These are phyloP conservation scores for Akanthomyces dipterigenus DNA, from an alignment of 2,329 filamentous ascomycete genomes.

Conservation along the genomic window DNA sequence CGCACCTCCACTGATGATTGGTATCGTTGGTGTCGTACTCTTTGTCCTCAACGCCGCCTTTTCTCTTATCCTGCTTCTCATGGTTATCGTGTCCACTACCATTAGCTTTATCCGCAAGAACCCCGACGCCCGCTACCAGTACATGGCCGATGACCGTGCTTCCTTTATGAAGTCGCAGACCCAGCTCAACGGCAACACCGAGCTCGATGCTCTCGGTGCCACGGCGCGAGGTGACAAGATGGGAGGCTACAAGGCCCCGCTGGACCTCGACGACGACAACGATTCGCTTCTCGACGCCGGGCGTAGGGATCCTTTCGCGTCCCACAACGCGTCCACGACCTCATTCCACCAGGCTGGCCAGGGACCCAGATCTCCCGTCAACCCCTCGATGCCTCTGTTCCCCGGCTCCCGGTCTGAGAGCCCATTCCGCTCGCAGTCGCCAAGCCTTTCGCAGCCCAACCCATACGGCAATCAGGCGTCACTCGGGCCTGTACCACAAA, in stretches of 20 bases:
- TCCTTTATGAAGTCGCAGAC: constrained; percentile 97
- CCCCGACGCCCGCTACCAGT: constrained; percentile 89
- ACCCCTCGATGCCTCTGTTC: constrained; percentile 38
- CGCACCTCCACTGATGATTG: constrained; percentile 74
- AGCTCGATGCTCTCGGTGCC: constrained; percentile 85
- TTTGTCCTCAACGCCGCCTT: constrained; percentile 85
- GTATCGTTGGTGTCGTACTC: constrained; percentile 82
- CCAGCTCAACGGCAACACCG: constrained; percentile 67
- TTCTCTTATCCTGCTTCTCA: constrained; percentile 72
- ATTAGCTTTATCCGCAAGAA: constrained; percentile 84
- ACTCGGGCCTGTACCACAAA: constrained; percentile 5
- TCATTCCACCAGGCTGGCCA: constrained; percentile 22
- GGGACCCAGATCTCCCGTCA: constrained; percentile 31
- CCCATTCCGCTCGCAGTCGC: constrained; percentile 28
- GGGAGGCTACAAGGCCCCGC: constrained; percentile 36
- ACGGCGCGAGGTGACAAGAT: constrained; percentile 78
- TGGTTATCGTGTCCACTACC: constrained; percentile 56
- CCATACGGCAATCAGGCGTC: constrained; percentile 15
- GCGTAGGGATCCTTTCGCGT: constrained; percentile 26
- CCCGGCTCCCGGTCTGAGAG: constrained; percentile 30
- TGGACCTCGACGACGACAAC: constrained; percentile 36
- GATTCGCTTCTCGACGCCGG: constrained; percentile 34
- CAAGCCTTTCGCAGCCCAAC: constrained; percentile 20
- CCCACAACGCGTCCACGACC: constrained; percentile 24
- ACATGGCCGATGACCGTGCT: constrained; percentile 91